Evolutionary conservation across 2,329 filamentous ascomycete species (phyloP), one percentile per base, ranked within the genome.

Genomic region (Penicillium sp.): DNA sequence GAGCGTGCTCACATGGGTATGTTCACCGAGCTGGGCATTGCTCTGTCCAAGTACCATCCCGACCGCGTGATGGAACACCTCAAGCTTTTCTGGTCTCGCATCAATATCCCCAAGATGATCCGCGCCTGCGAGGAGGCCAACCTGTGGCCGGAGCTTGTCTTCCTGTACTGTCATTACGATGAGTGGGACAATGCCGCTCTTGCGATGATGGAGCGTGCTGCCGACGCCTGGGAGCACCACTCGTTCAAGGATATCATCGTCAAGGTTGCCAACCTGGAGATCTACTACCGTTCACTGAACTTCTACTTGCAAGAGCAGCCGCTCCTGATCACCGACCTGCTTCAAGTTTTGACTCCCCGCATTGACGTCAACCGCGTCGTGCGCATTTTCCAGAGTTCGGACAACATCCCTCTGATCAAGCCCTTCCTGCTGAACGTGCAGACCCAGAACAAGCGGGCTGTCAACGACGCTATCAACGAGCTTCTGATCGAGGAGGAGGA

Each of bases 341-440:
- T 98, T 39, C 90, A 96, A 63, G 86, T 81, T 8, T 76, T 98
- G 49, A 95, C 93, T n/a, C 70, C 90, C 32, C 86, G 93, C 45
- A 91, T 98, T 52, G 93, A 98, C 53, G 93, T 97, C 60, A 97
- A 96, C 75, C 88, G 94, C 47, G 93, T 98, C n/a, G 93, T 98
- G 47, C 87, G 89, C 67, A 94, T 98, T 81, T 98, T 98, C 73
- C 84, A 95, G 73, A 94, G 94, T 73, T 96, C 90, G 5, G 93
- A 98, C 70, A 96, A 97, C 69, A 84, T 97, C 54, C 93, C 94
- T 39, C 75, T 98, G 39, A 97, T 98, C 77, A 98, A 98, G 77
- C 91, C 91, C 3, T 98, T 98, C 85, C 74, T 98, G 56, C 80
- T 98, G 43, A 96, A 89, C 57, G 94, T 98, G 17, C 93, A 98